phyloP scores from a whole-genome alignment of 352 stramenopile species.

The Pythium folliculosum region DNA sequence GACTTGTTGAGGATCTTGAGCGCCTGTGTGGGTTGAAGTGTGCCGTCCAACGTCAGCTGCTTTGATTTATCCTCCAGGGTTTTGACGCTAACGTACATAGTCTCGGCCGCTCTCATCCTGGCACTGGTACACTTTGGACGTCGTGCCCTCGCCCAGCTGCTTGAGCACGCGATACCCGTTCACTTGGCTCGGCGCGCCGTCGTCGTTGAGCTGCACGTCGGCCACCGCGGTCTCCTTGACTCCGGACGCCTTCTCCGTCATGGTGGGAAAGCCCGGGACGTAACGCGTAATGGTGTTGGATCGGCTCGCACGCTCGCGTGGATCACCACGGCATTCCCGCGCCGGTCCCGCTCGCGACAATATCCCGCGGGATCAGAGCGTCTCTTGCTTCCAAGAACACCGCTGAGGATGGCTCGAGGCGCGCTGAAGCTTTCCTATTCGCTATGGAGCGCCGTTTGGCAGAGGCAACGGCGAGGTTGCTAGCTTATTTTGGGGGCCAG shows the following conservation, averaged over 20 bases:
- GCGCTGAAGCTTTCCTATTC: no score
- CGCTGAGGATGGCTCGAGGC: no score
- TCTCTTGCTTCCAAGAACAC: no score
- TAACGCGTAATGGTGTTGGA: no score
- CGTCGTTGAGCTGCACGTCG: conserved; percentile 61
- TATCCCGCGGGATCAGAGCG: background rate
- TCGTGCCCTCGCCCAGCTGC: conserved; percentile 74
- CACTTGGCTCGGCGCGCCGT: conserved; percentile 61
- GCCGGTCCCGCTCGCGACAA: background rate
- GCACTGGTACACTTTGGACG: conserved; percentile 79
- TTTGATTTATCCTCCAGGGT: background rate
- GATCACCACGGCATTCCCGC: background rate
- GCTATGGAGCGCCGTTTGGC: background rate
- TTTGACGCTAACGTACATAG: conserved; percentile 42
- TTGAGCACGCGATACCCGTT: conserved; percentile 70
- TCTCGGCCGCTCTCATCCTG: conserved; percentile 44
- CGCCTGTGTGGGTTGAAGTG: conserved; percentile 34
- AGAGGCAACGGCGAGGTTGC: background rate
- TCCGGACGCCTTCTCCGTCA: conserved; percentile 3
- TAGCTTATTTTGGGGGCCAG: background rate
- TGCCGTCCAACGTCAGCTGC: background rate
- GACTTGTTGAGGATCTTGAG: conserved; percentile 88
- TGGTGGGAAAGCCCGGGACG: no score
- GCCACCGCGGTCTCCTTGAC: conserved; percentile 72
- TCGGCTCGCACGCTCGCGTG: background rate